A percentile compares a stretch with the other conserved stretches of the same genome.
Conservation (phyloP, 2,329 filamentous ascomycete genomes). For the Penicillium sp. region DNA sequence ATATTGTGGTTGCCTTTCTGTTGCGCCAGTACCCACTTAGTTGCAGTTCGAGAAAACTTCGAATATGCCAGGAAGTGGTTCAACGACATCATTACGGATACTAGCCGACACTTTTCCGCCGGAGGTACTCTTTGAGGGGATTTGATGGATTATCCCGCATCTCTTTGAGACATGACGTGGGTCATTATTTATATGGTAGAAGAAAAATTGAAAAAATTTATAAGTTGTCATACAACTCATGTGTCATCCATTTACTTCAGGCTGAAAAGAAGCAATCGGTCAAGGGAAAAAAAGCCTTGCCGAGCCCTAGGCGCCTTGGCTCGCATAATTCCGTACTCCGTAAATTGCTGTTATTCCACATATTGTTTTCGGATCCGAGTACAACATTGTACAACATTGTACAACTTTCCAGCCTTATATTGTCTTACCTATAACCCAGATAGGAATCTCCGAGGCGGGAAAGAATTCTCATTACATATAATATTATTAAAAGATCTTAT, state of each 20-base stretch:
- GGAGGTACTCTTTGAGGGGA: not conserved
- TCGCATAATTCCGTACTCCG: not conserved
- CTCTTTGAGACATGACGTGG: constrained; percentile 3
- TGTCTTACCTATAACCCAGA: not conserved
- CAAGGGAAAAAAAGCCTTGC: not conserved
- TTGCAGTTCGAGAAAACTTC: constrained; percentile 9
- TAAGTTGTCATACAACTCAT: not conserved
- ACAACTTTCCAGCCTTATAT: not conserved
- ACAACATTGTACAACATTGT: not conserved
- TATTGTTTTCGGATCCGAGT: not conserved
- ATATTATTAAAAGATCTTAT: not conserved
- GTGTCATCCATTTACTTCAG: not conserved
- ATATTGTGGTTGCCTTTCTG: not conserved
- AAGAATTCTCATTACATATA: not conserved
- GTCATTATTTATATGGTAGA: not conserved
- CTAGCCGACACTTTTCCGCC: not conserved
- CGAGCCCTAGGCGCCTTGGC: constrained; percentile 4
- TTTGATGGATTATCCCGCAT: not conserved
- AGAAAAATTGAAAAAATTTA: not conserved
- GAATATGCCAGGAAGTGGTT: constrained; percentile 2
- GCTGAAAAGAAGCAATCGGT: constrained; percentile 4
- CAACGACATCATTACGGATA: constrained; percentile 14
- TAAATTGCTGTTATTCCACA: not conserved
- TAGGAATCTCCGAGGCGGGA: not conserved
- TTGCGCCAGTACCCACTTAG: not conserved